Evolutionary conservation across 495 filamentous ascomycete genomes (phyloP), one percentile per base, ranked within the genome.

Genomic region (Viridothelium virens): DNA sequence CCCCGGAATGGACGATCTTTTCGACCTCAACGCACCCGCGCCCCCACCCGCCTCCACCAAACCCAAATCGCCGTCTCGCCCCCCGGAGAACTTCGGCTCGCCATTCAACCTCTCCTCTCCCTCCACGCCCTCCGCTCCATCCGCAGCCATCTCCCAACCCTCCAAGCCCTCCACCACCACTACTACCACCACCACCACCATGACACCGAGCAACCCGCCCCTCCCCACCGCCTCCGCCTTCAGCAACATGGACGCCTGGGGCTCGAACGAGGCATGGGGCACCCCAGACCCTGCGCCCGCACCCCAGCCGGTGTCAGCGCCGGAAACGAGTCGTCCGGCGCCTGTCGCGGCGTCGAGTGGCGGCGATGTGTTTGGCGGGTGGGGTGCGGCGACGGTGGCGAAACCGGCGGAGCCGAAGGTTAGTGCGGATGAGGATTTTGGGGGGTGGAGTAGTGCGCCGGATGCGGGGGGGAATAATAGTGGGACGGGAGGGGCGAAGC

Each of bases 371-470:
- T 72, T 68, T 68, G 70, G 70, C 10, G 70, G 69, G 41, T 12
- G 46, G 41, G 65, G 64, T 16, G 38, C 70, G 2, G 37, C 68
- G 1, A 38, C 69, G 5, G 18, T 41, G 14, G 44, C 68, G 10
- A 63, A 66, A 9, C 47, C 69, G 38, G 66, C 66, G 48, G 44
- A 65, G 16, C 63, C 73, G 46, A 56, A 67, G 36, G 87, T 94
- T 2, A 82, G 85, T 38, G 85, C 85, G 0, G 92, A 97, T 73
- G 92, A 97, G 76, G 92, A 97, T 70, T 97, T 96, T 78, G 92
- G 92, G 16, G 91, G 91, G 33, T 97, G 92, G 92, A 88, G 87
- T 56, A 91, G 89, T 77, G 86, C 87, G 59, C 81, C 82, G 38
- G 74, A 77, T 36, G 70, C 66, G 65, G 74, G 77, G 36, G 80